Evolutionary conservation across 1,284 basidiomycete species (phyloP).

Genomic region (Trichosporon ovoides): DNA sequence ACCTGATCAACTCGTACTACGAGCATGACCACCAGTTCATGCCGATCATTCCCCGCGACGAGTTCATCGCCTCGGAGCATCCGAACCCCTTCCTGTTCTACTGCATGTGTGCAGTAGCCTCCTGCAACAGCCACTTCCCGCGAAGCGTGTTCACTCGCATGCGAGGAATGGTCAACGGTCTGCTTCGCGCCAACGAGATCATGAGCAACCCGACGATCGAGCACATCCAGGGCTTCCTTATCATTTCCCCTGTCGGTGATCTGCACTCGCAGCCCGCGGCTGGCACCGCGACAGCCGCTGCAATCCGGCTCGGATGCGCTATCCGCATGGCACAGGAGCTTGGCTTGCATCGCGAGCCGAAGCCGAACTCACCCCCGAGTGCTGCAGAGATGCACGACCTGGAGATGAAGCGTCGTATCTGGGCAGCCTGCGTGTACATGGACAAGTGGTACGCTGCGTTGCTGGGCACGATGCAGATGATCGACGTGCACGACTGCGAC

Average conservation of each 20-base stretch:
- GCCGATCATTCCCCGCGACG: constrained; percentile 77
- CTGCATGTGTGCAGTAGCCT: constrained; percentile 85
- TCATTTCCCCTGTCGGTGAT: constrained; percentile 48
- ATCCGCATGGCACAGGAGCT: constrained; percentile 92
- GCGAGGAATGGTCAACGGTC: constrained; percentile 72
- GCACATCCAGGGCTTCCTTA: constrained; percentile 83
- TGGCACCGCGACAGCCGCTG: constrained; percentile 43
- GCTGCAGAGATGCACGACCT: constrained; percentile 53
- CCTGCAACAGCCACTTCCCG: constrained; percentile 75
- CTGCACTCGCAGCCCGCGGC: constrained; percentile 47
- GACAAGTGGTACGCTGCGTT: constrained; percentile 66
- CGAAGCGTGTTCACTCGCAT: constrained; percentile 77
- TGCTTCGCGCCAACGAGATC: constrained; percentile 85
- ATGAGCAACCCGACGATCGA: constrained; percentile 77
- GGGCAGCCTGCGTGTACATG: constrained; percentile 84
- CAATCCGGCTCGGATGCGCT: constrained; percentile 51
- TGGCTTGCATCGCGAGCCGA: constrained; percentile 68
- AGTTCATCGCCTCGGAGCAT: constrained; percentile 60
- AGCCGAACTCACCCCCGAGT: constrained; percentile 25
- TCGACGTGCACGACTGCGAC: constrained; percentile 89
- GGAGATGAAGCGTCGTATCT: constrained; percentile 75
- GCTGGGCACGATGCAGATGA: constrained; percentile 62
- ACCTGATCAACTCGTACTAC: constrained; percentile 87
- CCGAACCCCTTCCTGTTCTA: constrained; percentile 66
- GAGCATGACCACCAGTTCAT: constrained; percentile 74